Base-by-base conservation (phyloP, 805 yeast genomes). In the Kluyveromyces nonfermentans region DNA sequence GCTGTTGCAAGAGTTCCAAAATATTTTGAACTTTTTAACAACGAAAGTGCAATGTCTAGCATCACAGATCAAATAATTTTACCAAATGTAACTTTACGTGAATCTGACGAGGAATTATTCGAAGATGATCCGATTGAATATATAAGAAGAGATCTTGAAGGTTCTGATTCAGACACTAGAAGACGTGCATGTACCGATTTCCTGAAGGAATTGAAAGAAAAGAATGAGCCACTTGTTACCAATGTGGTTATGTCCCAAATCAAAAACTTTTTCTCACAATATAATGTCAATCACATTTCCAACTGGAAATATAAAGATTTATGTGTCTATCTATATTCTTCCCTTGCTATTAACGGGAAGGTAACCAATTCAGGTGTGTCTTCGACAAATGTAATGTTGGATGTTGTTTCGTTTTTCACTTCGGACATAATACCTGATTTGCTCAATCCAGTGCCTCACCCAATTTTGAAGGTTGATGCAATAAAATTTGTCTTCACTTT, bases 41-140 rank as follows among this genome's bases (percentile, higher is more conserved):
- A 65, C 47, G 80, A 76, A 31, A 74, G 73, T 33, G 77, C 82
- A 1, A 67, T 93, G 54, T 77, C 78, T 51, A 88, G 84, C 58
- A 75, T 93, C 40, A 77, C 89, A 4, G 85, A 83, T 55, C 82
- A 84, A 53, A 83, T 93, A 50, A 79, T 93, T 41, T 71, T 93
- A 49, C 98, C 98, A 33, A 93, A 93, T 61, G 79, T 89, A 53
- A 75, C 80, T 9, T 73, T 93, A 47, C 78, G 97, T 56, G 90
- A 84, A 45, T 72, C 83, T 1, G 99, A 93, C 59, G 87, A 86
- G 56, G 98, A 94, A 63, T 64, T 82, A 48, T 90, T 93, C 62
- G 98, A 93, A 64, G 98, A 93, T 64, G 98, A 93, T 59, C 98
- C 98, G 32, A 82, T 93, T 43, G 94, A 86, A 55, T 93, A 74